These are phyloP conservation scores for Scheffersomyces ergatensis DNA, from an alignment of 805 yeast species.

Conservation along the genomic window DNA sequence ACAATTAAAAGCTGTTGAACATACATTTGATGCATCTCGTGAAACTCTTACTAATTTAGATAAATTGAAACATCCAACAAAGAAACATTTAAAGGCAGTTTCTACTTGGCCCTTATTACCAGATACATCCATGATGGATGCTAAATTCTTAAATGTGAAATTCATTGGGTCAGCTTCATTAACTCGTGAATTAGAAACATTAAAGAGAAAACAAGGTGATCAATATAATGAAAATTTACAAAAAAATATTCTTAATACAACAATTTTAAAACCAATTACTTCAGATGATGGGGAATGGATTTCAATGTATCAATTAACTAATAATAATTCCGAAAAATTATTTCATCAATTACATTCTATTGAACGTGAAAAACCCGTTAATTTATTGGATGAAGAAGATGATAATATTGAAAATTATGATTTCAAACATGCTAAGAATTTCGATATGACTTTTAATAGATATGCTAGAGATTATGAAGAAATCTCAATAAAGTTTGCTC, in stretches of 20 bases:
- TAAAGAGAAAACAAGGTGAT: slow-evolving; percentile 25
- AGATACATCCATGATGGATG: slow-evolving; percentile 87
- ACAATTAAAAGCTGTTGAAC: slow-evolving; percentile 70
- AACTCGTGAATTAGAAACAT: slow-evolving; percentile 30
- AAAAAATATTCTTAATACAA: slow-evolving; percentile 43
- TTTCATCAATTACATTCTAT: slow-evolving; percentile 32
- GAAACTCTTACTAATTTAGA: slow-evolving; percentile 41
- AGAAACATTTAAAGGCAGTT: slow-evolving; percentile 69
- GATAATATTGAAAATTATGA: slow-evolving; percentile 42
- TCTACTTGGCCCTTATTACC: slow-evolving; percentile 81
- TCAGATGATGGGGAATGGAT: slow-evolving; percentile 78
- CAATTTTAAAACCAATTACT: slow-evolving; percentile 73
- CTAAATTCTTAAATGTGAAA: slow-evolving; percentile 62
- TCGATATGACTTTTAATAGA: slow-evolving; percentile 61
- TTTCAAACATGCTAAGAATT: slow-evolving; percentile 71
- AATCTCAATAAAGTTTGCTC: slow-evolving; percentile 58
- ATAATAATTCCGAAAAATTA: slow-evolving; percentile 20
- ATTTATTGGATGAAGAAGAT: slow-evolving; percentile 43
- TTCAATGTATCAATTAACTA: slow-evolving; percentile 40
- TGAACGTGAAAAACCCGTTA: slow-evolving; percentile 41
- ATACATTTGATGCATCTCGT: slow-evolving; percentile 66
- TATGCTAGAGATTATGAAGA: slow-evolving; percentile 56
- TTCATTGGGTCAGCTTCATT: slow-evolving; percentile 58
- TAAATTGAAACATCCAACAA: slow-evolving; percentile 72
- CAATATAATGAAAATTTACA: slow-evolving; percentile 29